phyloP scores from a whole-genome alignment of 441 rosid species.

The Pelargonium cotyledonis region DNA sequence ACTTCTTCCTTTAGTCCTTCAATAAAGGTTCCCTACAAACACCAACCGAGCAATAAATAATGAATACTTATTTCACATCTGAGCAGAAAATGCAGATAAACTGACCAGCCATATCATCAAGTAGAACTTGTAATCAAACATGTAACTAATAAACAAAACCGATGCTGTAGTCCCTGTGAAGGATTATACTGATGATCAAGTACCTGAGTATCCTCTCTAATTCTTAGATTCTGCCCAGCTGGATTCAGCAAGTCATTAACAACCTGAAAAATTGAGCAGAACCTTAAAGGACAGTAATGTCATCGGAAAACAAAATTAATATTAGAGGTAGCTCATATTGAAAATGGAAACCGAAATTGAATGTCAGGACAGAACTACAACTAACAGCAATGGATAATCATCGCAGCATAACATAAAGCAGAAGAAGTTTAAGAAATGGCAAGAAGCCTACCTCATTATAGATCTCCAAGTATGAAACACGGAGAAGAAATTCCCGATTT shows the following conservation, averaged over 20 bases:
- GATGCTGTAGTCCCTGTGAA: background rate
- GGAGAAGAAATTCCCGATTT: constrained; percentile 87
- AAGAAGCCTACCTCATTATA: constrained; percentile 70
- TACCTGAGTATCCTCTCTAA: constrained; percentile 98
- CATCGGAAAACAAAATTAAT: constrained; percentile 18
- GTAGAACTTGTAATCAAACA: background rate
- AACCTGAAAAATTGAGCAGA: constrained; percentile 52
- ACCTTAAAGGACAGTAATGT: constrained; percentile 22
- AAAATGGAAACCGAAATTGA: constrained; percentile 6
- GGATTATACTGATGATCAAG: constrained; percentile 13
- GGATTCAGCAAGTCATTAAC: constrained; percentile 95
- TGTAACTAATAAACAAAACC: background rate
- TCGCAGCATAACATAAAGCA: background rate
- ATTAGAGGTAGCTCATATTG: constrained; percentile 12
- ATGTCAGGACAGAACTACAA: constrained; percentile 1
- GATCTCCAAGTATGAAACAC: constrained; percentile 93
- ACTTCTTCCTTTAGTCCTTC: constrained; percentile 99
- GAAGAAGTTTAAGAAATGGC: background rate
- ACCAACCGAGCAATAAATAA: constrained; percentile 19
- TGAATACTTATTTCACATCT: constrained; percentile 3
- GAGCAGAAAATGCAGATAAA: background rate
- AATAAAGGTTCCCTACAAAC: constrained; percentile 84
- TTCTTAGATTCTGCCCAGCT: constrained; percentile 92
- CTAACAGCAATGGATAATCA: background rate
- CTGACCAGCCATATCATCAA: background rate